Base-by-base conservation (phyloP, 1,284 basidiomycete species). In the Tilletia indica region DNA sequence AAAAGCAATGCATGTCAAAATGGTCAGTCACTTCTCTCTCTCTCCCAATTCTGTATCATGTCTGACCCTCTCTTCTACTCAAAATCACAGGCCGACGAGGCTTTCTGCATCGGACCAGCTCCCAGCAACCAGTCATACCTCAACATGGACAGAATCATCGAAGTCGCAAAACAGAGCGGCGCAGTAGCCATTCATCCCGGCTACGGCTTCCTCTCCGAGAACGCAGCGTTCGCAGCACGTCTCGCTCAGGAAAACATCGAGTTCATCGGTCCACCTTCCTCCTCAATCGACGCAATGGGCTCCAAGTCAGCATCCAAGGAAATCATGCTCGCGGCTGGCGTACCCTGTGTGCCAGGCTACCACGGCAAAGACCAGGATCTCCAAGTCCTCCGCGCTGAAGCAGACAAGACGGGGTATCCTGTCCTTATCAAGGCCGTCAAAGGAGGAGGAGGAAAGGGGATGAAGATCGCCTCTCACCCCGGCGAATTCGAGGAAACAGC, bases 271-370 rank as follows among this genome's bases (percentile, higher is more conserved):
- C 85, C 85, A 0, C 83, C 84, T 0, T 70, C 81, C 0, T 67
- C 68, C 1, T 85, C 85, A 0, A 86, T 86, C 68, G 74, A 78
- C 25, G 91, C 91, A 73, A 94, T 95, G 93, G 93, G 93, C 2
- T 93, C 91, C 4, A 95, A 95, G 71, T 77, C 77, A 69, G 80
- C 75, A 2, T 79, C 78, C 36, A 93, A 93, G 85, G 91, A 91
- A 74, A 97, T 97, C 84, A 97, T 97, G 95, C 88, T 89, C 39
- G 87, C 88, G 75, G 95, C 94, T 68, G 90, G 91, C 1, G 95
- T 97, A 0, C 94, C 94, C 0, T 96, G 94, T 82, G 92, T 97
- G 1, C 94, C 95, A 56, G 94, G 92, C 9, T 96, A 94, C 85
- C 92, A 95, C 76, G 91, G 91, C 19, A 81, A 87, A 0, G 88